These are phyloP conservation scores for Rosa rugosa DNA, from an alignment of 306 rosid genomes.

Conservation along the genomic window DNA sequence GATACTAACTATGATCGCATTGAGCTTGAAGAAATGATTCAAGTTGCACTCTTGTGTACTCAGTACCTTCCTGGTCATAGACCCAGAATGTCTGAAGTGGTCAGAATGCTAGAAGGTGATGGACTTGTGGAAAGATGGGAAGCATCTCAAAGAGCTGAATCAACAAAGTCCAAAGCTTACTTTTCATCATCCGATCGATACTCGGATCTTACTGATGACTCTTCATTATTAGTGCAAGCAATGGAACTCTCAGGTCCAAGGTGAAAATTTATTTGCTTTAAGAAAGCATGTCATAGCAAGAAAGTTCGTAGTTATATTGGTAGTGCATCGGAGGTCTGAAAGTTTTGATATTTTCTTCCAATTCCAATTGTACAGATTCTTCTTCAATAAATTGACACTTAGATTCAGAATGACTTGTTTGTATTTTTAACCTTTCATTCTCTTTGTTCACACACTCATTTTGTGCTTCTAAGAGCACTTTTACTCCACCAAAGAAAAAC, in stretches of 20 bases:
- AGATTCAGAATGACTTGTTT: constrained; percentile 33
- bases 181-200: constrained; percentile 72
- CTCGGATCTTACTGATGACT: constrained; percentile 92
- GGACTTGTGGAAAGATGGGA: constrained; percentile 93
- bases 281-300: constrained; percentile 37
- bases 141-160: constrained; percentile 72
- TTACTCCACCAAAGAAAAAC: not conserved
- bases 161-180: constrained; percentile 56
- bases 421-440: not conserved
- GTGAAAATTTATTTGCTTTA: constrained; percentile 29
- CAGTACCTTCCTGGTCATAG: constrained; percentile 81
- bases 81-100: constrained; percentile 92
- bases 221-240: constrained; percentile 85
- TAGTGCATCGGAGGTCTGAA: constrained; percentile 29
- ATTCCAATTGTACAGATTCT: constrained; percentile 64
- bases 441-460: not conserved
- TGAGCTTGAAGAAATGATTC: constrained; percentile 85
- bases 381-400: constrained; percentile 37
- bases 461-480: not conserved
- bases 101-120: constrained; percentile 95
- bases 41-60: constrained; percentile 90
- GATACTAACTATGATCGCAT: constrained; percentile 66
- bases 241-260: constrained; percentile 99
- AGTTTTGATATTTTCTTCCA: constrained; percentile 41
- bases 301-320: constrained; percentile 30